These are phyloP conservation scores for Neodidymelliopsis sp. DNA, from an alignment of 2,329 filamentous ascomycete species.

Conservation along the genomic window DNA sequence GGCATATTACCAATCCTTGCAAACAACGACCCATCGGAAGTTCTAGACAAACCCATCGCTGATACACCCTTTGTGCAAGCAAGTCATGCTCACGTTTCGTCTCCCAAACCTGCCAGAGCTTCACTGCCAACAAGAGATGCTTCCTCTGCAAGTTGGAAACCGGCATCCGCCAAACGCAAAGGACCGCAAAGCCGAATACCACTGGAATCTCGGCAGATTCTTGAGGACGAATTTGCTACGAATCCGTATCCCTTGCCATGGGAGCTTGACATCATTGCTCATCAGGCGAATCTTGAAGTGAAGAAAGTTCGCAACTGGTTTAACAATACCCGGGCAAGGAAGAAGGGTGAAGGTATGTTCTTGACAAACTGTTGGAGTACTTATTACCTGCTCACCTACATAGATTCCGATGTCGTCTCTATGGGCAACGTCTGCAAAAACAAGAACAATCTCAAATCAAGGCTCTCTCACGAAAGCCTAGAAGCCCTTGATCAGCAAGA, in stretches of 20 bases:
- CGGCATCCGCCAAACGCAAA: constrained; percentile 45
- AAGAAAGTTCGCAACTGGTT: constrained; percentile 48
- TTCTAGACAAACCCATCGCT: not conserved
- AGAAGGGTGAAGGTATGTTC: constrained; percentile 37
- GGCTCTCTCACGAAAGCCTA: constrained; percentile 42
- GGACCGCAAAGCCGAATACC: constrained; percentile 42
- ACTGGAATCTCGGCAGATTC: constrained; percentile 41
- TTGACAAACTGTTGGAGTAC: too few relatives aligned
- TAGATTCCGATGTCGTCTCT: constrained; percentile 16
- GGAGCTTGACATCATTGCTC: constrained; percentile 48
- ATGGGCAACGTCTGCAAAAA: constrained; percentile 12
- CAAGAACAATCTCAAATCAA: constrained; percentile 25
- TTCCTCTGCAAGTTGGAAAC: constrained; percentile 32
- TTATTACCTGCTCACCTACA: constrained; percentile 9
- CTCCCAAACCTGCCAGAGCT: not conserved
- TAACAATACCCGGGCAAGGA: constrained; percentile 46
- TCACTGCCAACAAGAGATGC: constrained; percentile 20
- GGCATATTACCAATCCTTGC: not conserved
- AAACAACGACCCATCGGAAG: too few relatives aligned
- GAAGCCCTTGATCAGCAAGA: constrained; percentile 37
- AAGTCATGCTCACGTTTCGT: not conserved
- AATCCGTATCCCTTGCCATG: constrained; percentile 47
- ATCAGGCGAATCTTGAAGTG: constrained; percentile 46
- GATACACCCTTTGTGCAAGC: not conserved
- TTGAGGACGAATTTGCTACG: constrained; percentile 45